Base-by-base conservation (phyloP, 2,329 filamentous ascomycete genomes). In the Cladosporium colombiae region DNA sequence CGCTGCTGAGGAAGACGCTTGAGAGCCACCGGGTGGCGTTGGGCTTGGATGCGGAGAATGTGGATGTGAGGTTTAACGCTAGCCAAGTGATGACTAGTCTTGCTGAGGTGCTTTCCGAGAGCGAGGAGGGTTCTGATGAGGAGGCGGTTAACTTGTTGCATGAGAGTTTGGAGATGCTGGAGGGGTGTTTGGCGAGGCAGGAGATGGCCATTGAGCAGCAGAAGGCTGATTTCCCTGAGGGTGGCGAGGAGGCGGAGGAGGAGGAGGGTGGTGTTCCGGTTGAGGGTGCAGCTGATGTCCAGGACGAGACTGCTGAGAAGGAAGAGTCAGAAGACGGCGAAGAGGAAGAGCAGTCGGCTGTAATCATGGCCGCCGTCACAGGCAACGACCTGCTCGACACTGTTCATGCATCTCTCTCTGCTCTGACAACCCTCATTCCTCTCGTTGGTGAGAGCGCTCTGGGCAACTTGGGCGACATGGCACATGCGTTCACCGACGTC, bases 31-130 rank as follows among this genome's bases (percentile, higher is more conserved):
- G 83, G 64, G 83, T 85, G 73, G 89, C 89, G 4, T 77, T 89
- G 31, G 76, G 75, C 1, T 75, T 91, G 33, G 83, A 88, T 25
- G 81, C 84, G 58, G 82, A 87, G 49, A 90, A 91, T 73, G 81
- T 88, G 1, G 89, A 92, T 76, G 82, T 86, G 5, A 78, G 90
- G 10, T 92, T 91, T 80, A 92, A 92, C 73, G 88, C 87, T 6
- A 88, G 86, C 1, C 89, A 91, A 75, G 86, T 91, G 3, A 79
- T 91, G 44, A 89, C 86, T 0, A 87, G 84, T 68, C 79, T 91
- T 44, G 88, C 87, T 1, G 89, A 92, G 78, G 80, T 80, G 2
- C 74, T 86, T 8, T 80, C 83, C 0, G 85, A 87, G 59, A 81
- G 82, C n/a, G 82, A 82, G 50, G 81, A 83, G 6, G 74, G 76